Evolutionary conservation across 2,329 filamentous ascomycete species (phyloP).

Genomic region (Ophiostoma tasmaniense): DNA sequence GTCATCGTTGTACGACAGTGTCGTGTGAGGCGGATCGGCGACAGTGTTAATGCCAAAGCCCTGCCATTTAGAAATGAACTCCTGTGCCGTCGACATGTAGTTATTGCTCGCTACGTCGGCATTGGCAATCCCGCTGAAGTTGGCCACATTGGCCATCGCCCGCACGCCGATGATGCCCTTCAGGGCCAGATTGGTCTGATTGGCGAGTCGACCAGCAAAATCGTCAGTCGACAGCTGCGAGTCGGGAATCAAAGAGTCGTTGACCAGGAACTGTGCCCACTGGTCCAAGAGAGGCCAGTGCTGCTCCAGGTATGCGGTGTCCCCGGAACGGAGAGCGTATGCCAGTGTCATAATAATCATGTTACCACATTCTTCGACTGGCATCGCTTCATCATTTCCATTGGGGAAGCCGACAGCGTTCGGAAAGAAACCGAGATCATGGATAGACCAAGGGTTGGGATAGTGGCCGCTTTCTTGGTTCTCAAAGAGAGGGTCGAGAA

Average conservation of each 20-base stretch:
- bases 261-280: constrained; percentile 65
- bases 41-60: constrained; percentile 60
- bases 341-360: constrained; percentile 61
- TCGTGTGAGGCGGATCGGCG: constrained; percentile 55
- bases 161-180: constrained; percentile 74
- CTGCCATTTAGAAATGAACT: constrained; percentile 67
- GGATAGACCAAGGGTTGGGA: constrained; percentile 69
- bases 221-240: constrained; percentile 72
- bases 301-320: constrained; percentile 37
- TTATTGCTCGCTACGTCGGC: constrained; percentile 18
- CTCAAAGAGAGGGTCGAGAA: constrained; percentile 69
- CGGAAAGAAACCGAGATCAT: constrained; percentile 65
- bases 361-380: constrained; percentile 62
- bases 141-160: constrained; percentile 63
- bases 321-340: constrained; percentile 47
- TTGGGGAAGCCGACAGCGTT: constrained; percentile 63
- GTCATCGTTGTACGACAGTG: constrained; percentile 65
- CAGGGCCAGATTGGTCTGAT: constrained; percentile 66
- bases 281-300: constrained; percentile 64
- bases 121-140: constrained; percentile 48
- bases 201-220: constrained; percentile 58
- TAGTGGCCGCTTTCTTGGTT: constrained; percentile 74
- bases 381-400: constrained; percentile 63
- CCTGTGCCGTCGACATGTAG: constrained; percentile 22
- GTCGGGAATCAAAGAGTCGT: constrained; percentile 59